These are phyloP conservation scores for Penicillium concentricum DNA, from an alignment of 2,329 filamentous ascomycete species.

Conservation along the genomic window DNA sequence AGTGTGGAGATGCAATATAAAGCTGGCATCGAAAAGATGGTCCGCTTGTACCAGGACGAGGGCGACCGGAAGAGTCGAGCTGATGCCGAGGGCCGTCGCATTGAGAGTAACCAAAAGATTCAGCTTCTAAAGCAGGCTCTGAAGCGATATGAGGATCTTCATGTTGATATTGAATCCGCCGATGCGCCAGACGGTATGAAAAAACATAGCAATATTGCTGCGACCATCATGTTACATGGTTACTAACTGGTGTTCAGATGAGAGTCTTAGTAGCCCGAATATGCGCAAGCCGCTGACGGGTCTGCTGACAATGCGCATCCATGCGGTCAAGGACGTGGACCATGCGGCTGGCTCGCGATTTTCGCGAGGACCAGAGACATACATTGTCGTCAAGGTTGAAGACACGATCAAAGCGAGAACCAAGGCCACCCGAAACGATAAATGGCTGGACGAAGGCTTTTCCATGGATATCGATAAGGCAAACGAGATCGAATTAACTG, in stretches of 20 bases:
- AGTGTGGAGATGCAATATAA: conserved; percentile 99
- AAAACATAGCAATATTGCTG: background rate
- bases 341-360: conserved; percentile 83
- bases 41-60: conserved; percentile 94
- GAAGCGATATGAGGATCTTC: conserved; percentile 94
- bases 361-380: conserved; percentile 87
- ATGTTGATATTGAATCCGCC: conserved; percentile 82
- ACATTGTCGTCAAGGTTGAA: conserved; percentile 94
- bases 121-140: conserved; percentile 91
- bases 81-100: conserved; percentile 82
- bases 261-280: conserved; percentile 93
- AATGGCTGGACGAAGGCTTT: conserved; percentile 88
- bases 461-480: conserved; percentile 95
- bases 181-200: conserved; percentile 76
- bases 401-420: conserved; percentile 89
- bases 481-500: conserved; percentile 95
- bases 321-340: conserved; percentile 90
- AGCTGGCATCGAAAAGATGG: conserved; percentile 99
- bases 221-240: background rate
- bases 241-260: conserved; percentile 61
- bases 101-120: conserved; percentile 98
- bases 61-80: conserved; percentile 93
- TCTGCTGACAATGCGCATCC: conserved; percentile 79
- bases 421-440: conserved; percentile 77
- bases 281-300: conserved; percentile 94